These are phyloP conservation scores for Sphagnum contortum DNA, from an alignment of 225 moss, liverwort and hornwort genomes.

Conservation along the genomic window DNA sequence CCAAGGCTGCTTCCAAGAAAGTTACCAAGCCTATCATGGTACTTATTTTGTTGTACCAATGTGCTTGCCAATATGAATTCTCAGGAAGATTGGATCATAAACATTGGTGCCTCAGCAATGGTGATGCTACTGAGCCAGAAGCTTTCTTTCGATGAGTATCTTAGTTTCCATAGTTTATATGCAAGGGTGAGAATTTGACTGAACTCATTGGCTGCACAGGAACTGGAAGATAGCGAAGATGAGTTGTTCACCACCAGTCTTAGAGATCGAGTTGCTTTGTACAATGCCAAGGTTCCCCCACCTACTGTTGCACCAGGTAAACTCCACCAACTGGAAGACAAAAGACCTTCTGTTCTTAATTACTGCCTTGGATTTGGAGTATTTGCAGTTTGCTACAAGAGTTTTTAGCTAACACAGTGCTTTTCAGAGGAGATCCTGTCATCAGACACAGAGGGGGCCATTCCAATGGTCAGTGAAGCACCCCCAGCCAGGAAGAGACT, in stretches of 20 bases:
- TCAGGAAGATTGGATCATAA: too few species aligned
- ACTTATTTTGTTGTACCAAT: background rate
- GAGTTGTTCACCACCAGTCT: constrained; percentile 40
- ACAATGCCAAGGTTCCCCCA: constrained; percentile 34
- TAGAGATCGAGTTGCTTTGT: constrained; percentile 38
- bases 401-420: too few species aligned
- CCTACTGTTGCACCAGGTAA: constrained; percentile 38
- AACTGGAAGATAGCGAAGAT: constrained; percentile 44
- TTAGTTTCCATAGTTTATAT: too few species aligned
- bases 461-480: constrained; percentile 18
- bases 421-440: constrained; percentile 1
- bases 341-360: too few species aligned
- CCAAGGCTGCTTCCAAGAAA: constrained; percentile 27
- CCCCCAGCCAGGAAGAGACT: constrained; percentile 24
- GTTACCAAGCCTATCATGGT: constrained; percentile 25
- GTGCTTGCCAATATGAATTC: background rate
- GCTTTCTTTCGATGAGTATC: too few species aligned
- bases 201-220: constrained; percentile 2
- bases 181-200: too few species aligned
- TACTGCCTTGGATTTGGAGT: too few species aligned
- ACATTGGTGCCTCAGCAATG: too few species aligned
- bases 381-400: too few species aligned
- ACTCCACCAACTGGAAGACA: background rate
- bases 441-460: constrained; percentile 21
- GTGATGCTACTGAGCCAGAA: too few species aligned